These are phyloP conservation scores for Toxoplasma gondii DNA, from an alignment of 169 alveolate genomes.

Conservation along the genomic window DNA sequence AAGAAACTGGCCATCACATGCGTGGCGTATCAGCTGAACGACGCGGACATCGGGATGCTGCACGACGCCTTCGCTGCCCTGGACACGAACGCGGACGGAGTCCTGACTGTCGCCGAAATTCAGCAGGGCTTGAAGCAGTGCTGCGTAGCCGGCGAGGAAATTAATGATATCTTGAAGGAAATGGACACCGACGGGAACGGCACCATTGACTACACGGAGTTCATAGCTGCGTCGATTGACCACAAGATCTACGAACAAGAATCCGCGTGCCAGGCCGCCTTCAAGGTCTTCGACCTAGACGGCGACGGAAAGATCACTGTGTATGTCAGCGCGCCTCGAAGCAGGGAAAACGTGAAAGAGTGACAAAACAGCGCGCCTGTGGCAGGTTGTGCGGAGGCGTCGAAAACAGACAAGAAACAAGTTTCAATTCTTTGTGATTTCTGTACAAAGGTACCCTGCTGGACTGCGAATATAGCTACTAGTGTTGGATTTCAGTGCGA, in stretches of 20 bases:
- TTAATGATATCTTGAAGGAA: slow-evolving; percentile 78
- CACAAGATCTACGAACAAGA: slow-evolving; percentile 86
- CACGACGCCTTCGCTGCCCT: slow-evolving; percentile 88
- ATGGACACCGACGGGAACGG: slow-evolving; percentile 91
- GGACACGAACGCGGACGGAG: slow-evolving; percentile 94
- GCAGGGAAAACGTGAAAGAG: neutral
- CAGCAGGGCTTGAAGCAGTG: slow-evolving; percentile 71
- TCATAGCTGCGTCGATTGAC: slow-evolving; percentile 92
- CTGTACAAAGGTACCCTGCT: too few relatives aligned
- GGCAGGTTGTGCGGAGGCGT: slow-evolving; percentile 28
- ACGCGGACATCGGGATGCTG: slow-evolving; percentile 89
- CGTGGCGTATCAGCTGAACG: slow-evolving; percentile 91
- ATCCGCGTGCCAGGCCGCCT: slow-evolving; percentile 86
- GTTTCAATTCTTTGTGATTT: too few relatives aligned
- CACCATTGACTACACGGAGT: slow-evolving; percentile 94
- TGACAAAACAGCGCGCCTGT: neutral
- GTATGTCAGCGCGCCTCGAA: slow-evolving; percentile 69
- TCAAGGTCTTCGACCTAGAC: slow-evolving; percentile 91
- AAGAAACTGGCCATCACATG: slow-evolving; percentile 94
- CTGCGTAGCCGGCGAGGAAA: slow-evolving; percentile 76
- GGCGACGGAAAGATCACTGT: slow-evolving; percentile 90
- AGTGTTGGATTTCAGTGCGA: too few relatives aligned
- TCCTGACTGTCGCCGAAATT: slow-evolving; percentile 78
- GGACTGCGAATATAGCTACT: too few relatives aligned
- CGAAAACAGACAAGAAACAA: slow-evolving; percentile 77